Percentiles rank a stretch among this genome's conserved stretches.
phyloP scores from a whole-genome alignment of 1,284 basidiomycete species.

The Tremellales sp. region DNA sequence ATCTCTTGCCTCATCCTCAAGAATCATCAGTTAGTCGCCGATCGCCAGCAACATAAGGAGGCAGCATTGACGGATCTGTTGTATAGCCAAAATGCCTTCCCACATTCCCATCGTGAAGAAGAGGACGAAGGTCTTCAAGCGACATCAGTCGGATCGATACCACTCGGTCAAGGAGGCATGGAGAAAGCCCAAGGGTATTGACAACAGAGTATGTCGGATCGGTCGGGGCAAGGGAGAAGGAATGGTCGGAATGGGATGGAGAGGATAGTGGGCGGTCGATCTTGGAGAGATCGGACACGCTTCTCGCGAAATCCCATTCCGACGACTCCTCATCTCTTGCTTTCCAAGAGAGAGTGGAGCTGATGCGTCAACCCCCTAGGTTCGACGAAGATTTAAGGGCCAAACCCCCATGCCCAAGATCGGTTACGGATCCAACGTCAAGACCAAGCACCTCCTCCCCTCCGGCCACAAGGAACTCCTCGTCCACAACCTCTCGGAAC shows the following conservation, averaged over 20 bases:
- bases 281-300: not conserved
- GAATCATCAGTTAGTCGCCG: too few species aligned
- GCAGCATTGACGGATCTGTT: too few species aligned
- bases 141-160: conserved; percentile 97
- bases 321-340: not conserved
- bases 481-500: conserved; percentile 84
- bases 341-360: not conserved
- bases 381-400: conserved; percentile 90
- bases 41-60: too few species aligned
- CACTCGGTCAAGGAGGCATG: conserved; percentile 91
- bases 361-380: conserved; percentile 22
- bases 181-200: conserved; percentile 96
- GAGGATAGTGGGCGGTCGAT: not conserved
- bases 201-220: conserved; percentile 62
- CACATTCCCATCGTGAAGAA: conserved; percentile 93
- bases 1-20: too few species aligned
- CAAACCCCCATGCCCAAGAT: conserved; percentile 90
- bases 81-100: conserved; percentile 65
- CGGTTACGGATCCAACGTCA: conserved; percentile 55
- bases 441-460: conserved; percentile 90
- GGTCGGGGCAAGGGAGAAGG: not conserved
- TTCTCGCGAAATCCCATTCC: not conserved
- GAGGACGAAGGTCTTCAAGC: conserved; percentile 94
- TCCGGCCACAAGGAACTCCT: conserved; percentile 92
- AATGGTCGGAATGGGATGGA: not conserved